Conservation (phyloP, 2,329 filamentous ascomycete genomes). For the Talaromyces sp. region DNA sequence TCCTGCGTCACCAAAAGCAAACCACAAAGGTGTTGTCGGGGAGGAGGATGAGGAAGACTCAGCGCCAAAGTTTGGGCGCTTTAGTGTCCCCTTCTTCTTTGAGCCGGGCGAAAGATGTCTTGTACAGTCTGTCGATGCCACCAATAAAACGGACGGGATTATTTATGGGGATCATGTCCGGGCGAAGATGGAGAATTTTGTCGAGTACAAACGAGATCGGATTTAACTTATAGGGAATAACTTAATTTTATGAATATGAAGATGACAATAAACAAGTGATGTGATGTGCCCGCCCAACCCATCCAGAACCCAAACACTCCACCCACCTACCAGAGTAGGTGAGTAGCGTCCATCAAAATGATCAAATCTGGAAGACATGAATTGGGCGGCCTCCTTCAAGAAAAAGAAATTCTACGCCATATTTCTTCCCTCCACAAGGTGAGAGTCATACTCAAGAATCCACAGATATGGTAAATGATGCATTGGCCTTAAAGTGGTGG, state of each 20-base stretch:
- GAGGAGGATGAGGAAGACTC: neutral
- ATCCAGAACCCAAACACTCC: neutral
- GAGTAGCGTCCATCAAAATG: neutral
- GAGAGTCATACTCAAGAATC: neutral
- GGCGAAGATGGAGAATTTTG: constrained; percentile 45
- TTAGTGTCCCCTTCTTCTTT: constrained; percentile 49
- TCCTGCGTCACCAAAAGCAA: neutral
- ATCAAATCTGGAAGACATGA: neutral
- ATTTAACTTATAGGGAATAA: no score
- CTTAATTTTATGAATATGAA: no score
- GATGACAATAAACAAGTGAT: neutral
- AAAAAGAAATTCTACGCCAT: neutral
- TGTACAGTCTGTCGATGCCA: constrained; percentile 34
- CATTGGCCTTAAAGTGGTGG: constrained; percentile 9
- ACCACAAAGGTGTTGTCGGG: neutral
- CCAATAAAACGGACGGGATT: constrained; percentile 23
- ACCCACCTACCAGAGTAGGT: neutral
- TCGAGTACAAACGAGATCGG: constrained; percentile 31
- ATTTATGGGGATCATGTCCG: constrained; percentile 44
- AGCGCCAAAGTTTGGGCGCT: constrained; percentile 27
- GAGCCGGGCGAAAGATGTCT: constrained; percentile 44
- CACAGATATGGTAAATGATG: neutral
- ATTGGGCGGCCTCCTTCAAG: neutral
- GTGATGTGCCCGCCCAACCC: constrained; percentile 2
- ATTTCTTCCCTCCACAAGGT: constrained; percentile 14